Base-by-base conservation (phyloP, 768 basidiomycete species). In the Tulasnella sp. region DNA sequence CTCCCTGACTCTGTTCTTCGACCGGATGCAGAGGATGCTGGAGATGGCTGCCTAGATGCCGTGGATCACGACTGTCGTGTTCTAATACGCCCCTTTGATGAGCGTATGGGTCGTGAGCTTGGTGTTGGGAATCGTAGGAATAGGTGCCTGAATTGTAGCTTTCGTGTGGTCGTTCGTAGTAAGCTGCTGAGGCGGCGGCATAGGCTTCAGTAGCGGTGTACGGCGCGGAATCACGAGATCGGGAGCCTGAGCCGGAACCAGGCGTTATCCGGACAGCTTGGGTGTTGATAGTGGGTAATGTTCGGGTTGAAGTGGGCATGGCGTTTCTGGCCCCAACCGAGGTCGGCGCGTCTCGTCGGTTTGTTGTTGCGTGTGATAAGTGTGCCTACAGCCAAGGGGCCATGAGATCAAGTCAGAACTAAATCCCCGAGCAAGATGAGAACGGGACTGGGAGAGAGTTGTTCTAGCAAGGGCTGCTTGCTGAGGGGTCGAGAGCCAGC, bases 91-190 rank as follows among this genome's bases (percentile, higher is more conserved):
- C 26, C 32, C 40, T 16, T n/a, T 44, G 67, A 34, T 41, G 29
- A 2, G 22, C 40, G 16, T 39, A 41, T 40, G 17, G 37, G 17
- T 41, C 22, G 22, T 41, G 35, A 40, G 17, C 29, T 67, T 67
- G 39, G 22, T 22, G 39, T 44, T 32, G 29, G 6, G 67, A 32
- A 41, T 67, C 67, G 40, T 67, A 67, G 17, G 67, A 34, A 41
- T 67, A 67, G 67, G 40, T 39, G 67, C 39, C 26, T 32, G 39
- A 34, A 14, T 35, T 32, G n/a, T 41, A 39, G 40, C 16, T 17
- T 29, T 44, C 36, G 22, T 67, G n/a, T 9, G 67, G 40, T n/a
- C 67, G 67, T 39, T 67, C 67, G 67, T 67, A 67, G 67, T 67
- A 67, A 0, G 67, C 67, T n/a, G 67, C 67, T 8, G 67, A 41